A percentile compares a stretch with the other conserved stretches of the same genome.
phyloP scores from a whole-genome alignment of 306 rosid genomes.

The Castanea crenata region DNA sequence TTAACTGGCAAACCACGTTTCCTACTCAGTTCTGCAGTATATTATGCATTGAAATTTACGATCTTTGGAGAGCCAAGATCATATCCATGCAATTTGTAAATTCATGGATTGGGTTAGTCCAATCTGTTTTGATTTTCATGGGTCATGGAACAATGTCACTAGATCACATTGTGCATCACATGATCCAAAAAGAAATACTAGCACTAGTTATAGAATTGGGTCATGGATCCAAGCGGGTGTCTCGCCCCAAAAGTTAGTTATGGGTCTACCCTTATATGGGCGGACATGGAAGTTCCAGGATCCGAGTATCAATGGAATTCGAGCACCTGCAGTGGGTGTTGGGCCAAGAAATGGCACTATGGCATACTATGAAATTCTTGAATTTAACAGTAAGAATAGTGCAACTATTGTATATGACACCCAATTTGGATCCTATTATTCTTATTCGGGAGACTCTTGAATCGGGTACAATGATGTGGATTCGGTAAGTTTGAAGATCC shows the following conservation, averaged over 20 bases:
- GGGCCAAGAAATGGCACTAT: constrained; percentile 50
- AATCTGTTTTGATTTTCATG: constrained; percentile 79
- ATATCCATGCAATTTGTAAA: constrained; percentile 43
- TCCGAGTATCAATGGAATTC: constrained; percentile 39
- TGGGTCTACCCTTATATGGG: constrained; percentile 76
- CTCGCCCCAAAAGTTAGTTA: constrained; percentile 44
- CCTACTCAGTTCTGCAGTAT: constrained; percentile 62
- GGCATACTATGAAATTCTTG: constrained; percentile 37
- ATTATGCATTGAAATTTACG: constrained; percentile 37
- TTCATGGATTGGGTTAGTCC: constrained; percentile 70
- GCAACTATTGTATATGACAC: constrained; percentile 52
- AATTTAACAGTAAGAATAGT: constrained; percentile 30
- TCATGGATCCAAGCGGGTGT: constrained; percentile 73
- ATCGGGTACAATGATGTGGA: constrained; percentile 62
- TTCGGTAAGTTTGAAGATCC: constrained; percentile 48
- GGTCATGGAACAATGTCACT: constrained; percentile 54
- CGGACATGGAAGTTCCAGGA: constrained; percentile 55
- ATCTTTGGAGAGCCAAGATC: constrained; percentile 30
- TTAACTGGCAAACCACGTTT: constrained; percentile 28
- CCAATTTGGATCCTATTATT: constrained; percentile 47
- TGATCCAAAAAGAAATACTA: constrained; percentile 44
- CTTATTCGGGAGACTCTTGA: constrained; percentile 59
- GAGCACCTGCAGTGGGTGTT: constrained; percentile 47
- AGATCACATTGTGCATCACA: constrained; percentile 52
- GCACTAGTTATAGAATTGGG: constrained; percentile 45